Evolutionary conservation across 331 rosid species (phyloP), one percentile per base, ranked within the genome.

Genomic region (Malus hybrid): DNA sequence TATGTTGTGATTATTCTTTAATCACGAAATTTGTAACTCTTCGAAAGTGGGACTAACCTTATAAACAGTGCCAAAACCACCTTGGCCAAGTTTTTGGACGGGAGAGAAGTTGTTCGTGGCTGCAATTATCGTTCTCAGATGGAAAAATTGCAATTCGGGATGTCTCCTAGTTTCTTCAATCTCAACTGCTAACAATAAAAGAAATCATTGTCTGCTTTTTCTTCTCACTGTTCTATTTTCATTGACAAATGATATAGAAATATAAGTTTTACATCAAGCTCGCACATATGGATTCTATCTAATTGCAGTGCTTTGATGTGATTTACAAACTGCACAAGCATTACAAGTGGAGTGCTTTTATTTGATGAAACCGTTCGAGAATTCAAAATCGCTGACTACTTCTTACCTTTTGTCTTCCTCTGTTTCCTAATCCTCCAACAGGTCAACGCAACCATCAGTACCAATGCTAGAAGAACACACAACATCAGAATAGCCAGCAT

Each of bases 61-160:
- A 39, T 79, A 74, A 48, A 79, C 75, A 60, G 75, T 30, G 24
- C 79, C 75, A 33, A 79, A 79, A 24, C 79, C 79, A 57, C 83
- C 78, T 44, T 79, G 78, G 15, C 82, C 82, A 20, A 79, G 74
- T 63, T 79, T 52, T 44, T 79, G 73, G n/a, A 5, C 53, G 13
- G 2, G 33, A 16, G 78, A 73, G 82, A 79, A 79, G 63, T 73
- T 36, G 58, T 66, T 42, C 15, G 82, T 79, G 8, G 74, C 78
- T 56, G 14, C 30, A 48, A 44, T 66, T 42, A 79, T 19, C 57
- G 70, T 39, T 19, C 18, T 36, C 63, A 42, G 42, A 44, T 46
- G 29, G 29, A 28, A 28, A 28, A 28, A 28, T 28, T 28, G 29
- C 29, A 28, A 28, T 28, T 28, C 29, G 29, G 29, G 29, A 28